Conservation (phyloP, 1,139 yeast genomes). For the Hanseniaspora sp. region DNA sequence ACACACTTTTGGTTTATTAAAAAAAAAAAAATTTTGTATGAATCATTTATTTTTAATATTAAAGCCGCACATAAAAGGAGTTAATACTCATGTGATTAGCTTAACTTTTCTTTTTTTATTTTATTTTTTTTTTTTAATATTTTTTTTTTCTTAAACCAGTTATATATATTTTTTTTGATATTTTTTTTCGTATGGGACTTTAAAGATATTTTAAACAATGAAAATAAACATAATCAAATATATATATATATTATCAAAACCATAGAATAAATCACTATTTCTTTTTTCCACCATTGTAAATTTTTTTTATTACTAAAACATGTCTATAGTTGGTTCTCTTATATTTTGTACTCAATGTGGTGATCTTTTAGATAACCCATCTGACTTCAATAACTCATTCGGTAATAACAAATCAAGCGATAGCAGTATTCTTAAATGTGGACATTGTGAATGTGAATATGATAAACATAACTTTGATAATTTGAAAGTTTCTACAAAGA, state of each 20-base stretch:
- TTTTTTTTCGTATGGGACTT: neutral
- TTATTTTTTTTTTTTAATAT: neutral
- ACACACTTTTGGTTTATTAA: no score
- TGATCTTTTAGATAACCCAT: slow-evolving; percentile 55
- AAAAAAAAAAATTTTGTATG: no score
- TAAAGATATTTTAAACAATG: neutral
- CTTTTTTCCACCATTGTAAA: neutral
- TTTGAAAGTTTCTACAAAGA: slow-evolving; percentile 73
- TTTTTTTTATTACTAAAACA: slow-evolving; percentile 24
- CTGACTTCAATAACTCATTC: slow-evolving; percentile 39
- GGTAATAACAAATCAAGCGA: slow-evolving; percentile 21
- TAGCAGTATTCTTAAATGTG: slow-evolving; percentile 39
- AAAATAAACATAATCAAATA: no score
- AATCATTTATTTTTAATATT: neutral
- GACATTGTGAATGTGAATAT: slow-evolving; percentile 57
- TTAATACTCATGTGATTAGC: no score
- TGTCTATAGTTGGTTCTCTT: slow-evolving; percentile 92
- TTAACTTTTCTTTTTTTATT: neutral
- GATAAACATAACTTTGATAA: slow-evolving; percentile 50
- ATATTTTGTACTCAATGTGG: slow-evolving; percentile 95
- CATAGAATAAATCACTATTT: neutral
- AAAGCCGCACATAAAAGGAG: neutral
- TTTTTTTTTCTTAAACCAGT: neutral
- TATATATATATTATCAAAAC: no score
- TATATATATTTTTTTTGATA: neutral